Percentiles rank a stretch among this genome's conserved stretches.
Evolutionary conservation across 768 basidiomycete species (phyloP).

Genomic region (Termitomyces sp.): DNA sequence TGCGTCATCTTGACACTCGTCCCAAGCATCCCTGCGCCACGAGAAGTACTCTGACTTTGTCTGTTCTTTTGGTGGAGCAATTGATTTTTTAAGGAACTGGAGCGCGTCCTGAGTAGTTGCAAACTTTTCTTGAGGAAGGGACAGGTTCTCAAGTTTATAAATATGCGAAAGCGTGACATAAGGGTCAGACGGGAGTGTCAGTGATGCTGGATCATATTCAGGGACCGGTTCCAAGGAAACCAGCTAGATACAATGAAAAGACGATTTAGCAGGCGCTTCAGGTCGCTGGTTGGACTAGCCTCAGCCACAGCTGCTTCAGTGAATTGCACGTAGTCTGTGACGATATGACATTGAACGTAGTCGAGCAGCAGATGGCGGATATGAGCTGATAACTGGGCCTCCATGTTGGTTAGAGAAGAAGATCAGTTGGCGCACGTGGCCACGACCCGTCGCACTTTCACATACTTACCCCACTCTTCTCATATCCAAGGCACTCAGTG

Average conservation of each 20-base stretch:
- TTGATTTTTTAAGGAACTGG: slow-evolving; percentile 27
- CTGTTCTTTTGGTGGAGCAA: slow-evolving; percentile 19
- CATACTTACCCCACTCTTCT: neutral
- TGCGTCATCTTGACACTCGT: slow-evolving; percentile 11
- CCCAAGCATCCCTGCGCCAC: slow-evolving; percentile 21
- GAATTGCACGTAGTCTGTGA: slow-evolving; percentile 50
- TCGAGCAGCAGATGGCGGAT: slow-evolving; percentile 51
- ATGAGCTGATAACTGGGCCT: slow-evolving; percentile 33
- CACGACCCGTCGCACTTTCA: neutral
- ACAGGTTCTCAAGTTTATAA: slow-evolving; percentile 27
- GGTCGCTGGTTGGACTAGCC: slow-evolving; percentile 24
- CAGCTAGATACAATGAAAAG: slow-evolving; percentile 23
- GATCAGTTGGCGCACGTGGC: neutral
- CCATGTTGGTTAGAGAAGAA: slow-evolving; percentile 6
- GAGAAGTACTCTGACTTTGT: slow-evolving; percentile 35
- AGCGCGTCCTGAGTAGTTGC: slow-evolving; percentile 30
- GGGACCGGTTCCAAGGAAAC: slow-evolving; percentile 42
- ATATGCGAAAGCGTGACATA: slow-evolving; percentile 38
- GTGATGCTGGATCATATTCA: slow-evolving; percentile 44
- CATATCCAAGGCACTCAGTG: neutral
- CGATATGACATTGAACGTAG: slow-evolving; percentile 51
- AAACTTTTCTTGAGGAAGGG: slow-evolving; percentile 44
- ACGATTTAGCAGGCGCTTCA: neutral
- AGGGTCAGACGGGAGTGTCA: slow-evolving; percentile 53
- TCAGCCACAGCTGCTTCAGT: slow-evolving; percentile 47